These are phyloP conservation scores for Panaeolus papilionaceus DNA, from an alignment of 768 basidiomycete species.

Conservation along the genomic window DNA sequence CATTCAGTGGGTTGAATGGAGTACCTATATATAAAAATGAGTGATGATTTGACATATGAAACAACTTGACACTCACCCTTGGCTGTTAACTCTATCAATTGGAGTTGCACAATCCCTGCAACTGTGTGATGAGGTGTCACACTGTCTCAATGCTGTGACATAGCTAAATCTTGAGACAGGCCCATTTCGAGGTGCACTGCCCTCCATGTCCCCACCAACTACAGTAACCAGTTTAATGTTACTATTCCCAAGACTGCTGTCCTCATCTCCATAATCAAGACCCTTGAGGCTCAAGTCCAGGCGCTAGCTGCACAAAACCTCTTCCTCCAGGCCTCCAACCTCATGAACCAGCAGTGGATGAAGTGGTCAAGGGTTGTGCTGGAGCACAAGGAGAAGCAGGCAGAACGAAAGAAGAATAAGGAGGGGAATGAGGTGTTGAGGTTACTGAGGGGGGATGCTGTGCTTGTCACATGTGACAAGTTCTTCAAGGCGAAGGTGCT, in stretches of 20 bases:
- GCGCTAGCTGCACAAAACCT: neutral
- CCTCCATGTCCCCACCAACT: neutral
- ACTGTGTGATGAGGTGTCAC: too few relatives aligned
- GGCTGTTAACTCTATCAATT: too few relatives aligned
- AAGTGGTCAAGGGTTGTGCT: neutral
- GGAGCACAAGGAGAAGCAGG: neutral
- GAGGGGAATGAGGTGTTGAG: neutral
- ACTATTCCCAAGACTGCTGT: neutral
- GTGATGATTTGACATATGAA: too few relatives aligned
- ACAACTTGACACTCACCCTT: too few relatives aligned
- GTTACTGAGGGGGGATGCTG: neutral
- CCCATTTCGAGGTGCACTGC: neutral
- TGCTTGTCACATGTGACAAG: neutral
- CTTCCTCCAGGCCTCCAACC: neutral
- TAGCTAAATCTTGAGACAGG: too few relatives aligned
- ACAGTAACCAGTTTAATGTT: neutral
- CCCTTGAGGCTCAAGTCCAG: neutral
- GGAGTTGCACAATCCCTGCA: too few relatives aligned
- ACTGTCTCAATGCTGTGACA: too few relatives aligned
- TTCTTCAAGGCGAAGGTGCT: neutral
- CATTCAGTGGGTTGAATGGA: too few relatives aligned
- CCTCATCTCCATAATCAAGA: neutral
- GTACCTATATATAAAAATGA: too few relatives aligned
- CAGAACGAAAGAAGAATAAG: neutral
- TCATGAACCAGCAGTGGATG: constrained; percentile 3